These are phyloP conservation scores for Taxawa tesnikishii DNA, from an alignment of 2,329 filamentous ascomycete species.

Conservation along the genomic window DNA sequence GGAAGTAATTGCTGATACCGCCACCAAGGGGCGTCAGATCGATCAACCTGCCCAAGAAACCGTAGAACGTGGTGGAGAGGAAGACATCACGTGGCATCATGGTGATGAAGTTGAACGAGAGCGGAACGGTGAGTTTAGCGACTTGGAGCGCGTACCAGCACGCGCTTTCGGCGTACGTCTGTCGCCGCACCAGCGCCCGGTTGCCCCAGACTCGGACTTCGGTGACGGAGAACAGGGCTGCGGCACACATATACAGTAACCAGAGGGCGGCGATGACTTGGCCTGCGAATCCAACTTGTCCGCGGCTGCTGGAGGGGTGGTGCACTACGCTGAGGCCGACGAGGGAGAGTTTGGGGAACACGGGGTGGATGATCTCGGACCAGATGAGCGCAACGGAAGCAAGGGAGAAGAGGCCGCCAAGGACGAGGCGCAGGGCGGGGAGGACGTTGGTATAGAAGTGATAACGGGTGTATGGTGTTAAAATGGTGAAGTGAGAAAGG, in stretches of 20 bases:
- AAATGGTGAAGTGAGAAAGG: slow-evolving; percentile 41
- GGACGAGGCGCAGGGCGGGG: slow-evolving; percentile 51
- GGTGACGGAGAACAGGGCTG: slow-evolving; percentile 74
- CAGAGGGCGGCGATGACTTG: slow-evolving; percentile 76
- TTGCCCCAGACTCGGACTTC: slow-evolving; percentile 98
- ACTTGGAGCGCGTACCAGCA: slow-evolving; percentile 95
- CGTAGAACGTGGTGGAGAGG: slow-evolving; percentile 69
- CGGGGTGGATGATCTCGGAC: slow-evolving; percentile 84
- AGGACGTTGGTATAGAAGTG: slow-evolving; percentile 62
- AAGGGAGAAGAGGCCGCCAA: slow-evolving; percentile 56
- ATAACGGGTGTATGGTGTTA: slow-evolving; percentile 76
- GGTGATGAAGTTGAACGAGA: slow-evolving; percentile 94
- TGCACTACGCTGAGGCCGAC: slow-evolving; percentile 59
- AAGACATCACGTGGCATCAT: slow-evolving; percentile 67
- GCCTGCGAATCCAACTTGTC: slow-evolving; percentile 72
- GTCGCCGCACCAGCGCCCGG: slow-evolving; percentile 74
- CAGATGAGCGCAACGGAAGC: slow-evolving; percentile 79
- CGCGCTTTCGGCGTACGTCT: slow-evolving; percentile 84
- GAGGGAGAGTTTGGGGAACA: slow-evolving; percentile 62
- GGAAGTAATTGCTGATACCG: slow-evolving; percentile 82
- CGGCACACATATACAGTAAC: slow-evolving; percentile 93
- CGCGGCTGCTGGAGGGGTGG: slow-evolving; percentile 57
- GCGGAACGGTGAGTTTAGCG: slow-evolving; percentile 79
- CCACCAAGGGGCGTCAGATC: slow-evolving; percentile 70
- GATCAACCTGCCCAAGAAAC: slow-evolving; percentile 73